Percentiles rank a stretch among this genome's conserved stretches.
Evolutionary conservation across 768 basidiomycete genomes (phyloP).

Genomic region (Royoungia palumana): DNA sequence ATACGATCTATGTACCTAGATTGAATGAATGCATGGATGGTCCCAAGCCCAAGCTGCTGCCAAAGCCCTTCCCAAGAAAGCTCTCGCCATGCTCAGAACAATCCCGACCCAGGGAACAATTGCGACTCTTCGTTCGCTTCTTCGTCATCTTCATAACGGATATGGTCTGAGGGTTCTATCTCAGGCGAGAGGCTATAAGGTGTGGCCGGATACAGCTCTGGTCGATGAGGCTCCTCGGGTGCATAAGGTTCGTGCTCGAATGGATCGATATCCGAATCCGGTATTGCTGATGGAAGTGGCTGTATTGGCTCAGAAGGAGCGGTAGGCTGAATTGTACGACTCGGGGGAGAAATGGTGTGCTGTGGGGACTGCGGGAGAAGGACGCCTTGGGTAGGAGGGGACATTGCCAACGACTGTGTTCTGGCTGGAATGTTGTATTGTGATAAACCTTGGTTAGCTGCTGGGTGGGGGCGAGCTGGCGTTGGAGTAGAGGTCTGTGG

Average conservation of each 20-base stretch:
- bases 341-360: background rate
- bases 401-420: constrained; percentile 5
- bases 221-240: constrained; percentile 15
- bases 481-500: constrained; percentile 5
- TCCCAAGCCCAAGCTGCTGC: background rate
- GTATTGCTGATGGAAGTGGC: constrained; percentile 15
- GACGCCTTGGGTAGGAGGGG: constrained; percentile 12
- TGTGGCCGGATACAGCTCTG: constrained; percentile 16
- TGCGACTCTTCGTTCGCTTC: constrained; percentile 33
- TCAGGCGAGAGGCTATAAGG: constrained; percentile 30
- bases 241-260: constrained; percentile 31
- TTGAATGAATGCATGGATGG: background rate
- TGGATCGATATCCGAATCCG: constrained; percentile 33
- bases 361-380: constrained; percentile 11
- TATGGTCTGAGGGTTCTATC: background rate
- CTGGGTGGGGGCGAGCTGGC: constrained; percentile 16
- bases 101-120: constrained; percentile 42
- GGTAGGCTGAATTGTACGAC: constrained; percentile 4
- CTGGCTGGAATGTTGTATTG: constrained; percentile 11
- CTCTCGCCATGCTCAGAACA: constrained; percentile 30
- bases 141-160: constrained; percentile 20
- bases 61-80: background rate
- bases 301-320: constrained; percentile 13
- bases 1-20: constrained; percentile 14
- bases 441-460: constrained; percentile 1